Conservation (phyloP, 2,329 filamentous ascomycete genomes). For the Verticillium longisporum region DNA sequence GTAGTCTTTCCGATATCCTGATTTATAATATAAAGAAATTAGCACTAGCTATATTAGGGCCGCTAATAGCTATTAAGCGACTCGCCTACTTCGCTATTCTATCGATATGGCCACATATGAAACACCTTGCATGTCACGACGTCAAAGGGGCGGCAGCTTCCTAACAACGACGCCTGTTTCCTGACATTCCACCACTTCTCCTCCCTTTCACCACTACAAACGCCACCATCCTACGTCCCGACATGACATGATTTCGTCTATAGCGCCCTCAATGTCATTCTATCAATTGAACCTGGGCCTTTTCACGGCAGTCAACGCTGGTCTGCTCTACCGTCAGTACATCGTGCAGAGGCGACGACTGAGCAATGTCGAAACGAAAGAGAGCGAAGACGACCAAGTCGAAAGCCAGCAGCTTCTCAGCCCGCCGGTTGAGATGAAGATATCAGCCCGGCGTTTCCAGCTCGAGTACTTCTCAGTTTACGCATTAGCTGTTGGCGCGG, state of each 20-base stretch:
- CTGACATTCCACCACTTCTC: not conserved
- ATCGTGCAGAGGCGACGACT: conserved; percentile 6
- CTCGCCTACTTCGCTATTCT: too few species aligned
- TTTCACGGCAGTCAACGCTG: conserved; percentile 15
- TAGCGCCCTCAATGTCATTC: conserved; percentile 11
- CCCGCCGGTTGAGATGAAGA: conserved; percentile 2
- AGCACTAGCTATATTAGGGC: too few species aligned
- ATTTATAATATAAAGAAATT: too few species aligned
- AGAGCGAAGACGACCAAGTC: conserved; percentile 4
- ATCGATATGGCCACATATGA: not conserved
- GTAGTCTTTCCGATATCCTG: too few species aligned
- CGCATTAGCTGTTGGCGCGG: conserved; percentile 22
- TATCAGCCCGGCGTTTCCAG: conserved; percentile 13
- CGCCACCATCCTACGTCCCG: not conserved
- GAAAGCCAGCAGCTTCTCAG: conserved; percentile 7
- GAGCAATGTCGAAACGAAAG: conserved; percentile 4
- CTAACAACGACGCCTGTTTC: not conserved
- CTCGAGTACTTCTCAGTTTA: conserved; percentile 18
- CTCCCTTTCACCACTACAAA: not conserved
- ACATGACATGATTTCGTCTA: not conserved
- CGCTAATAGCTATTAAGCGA: too few species aligned
- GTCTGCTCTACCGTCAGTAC: conserved; percentile 16
- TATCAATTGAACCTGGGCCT: conserved; percentile 16
- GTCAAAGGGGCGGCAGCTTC: not conserved
- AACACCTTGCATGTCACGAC: not conserved